These are phyloP conservation scores for Leishmania tropica DNA, from an alignment of 208 protist species.

Conservation along the genomic window DNA sequence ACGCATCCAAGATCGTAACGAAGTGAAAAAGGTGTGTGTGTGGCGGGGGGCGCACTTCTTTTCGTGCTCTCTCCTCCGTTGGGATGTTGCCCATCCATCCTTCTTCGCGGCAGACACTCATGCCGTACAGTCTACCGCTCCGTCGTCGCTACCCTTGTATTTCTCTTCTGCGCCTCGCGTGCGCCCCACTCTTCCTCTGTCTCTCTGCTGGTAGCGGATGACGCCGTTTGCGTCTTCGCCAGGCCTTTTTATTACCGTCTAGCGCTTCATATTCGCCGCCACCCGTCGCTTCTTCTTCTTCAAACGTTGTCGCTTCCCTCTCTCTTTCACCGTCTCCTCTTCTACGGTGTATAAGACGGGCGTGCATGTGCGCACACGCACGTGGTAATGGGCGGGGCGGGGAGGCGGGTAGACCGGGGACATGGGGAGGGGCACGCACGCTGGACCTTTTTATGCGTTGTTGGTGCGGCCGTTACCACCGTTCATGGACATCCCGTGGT, in stretches of 20 bases:
- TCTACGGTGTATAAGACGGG: background rate
- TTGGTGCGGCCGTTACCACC: slow-evolving; percentile 11
- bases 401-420: background rate
- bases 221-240: background rate
- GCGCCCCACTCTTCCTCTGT: background rate
- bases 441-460: background rate
- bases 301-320: background rate
- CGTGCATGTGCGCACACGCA: background rate
- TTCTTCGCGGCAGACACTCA: background rate
- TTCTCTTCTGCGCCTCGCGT: background rate
- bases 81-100: background rate
- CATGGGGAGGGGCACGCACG: background rate
- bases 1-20: background rate
- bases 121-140: background rate
- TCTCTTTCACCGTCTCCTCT: background rate
- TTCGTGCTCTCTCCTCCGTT: background rate
- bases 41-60: background rate
- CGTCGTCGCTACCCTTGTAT: background rate
- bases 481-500: slow-evolving; percentile 11
- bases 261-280: background rate
- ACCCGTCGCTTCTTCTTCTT: background rate
- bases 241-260: background rate
- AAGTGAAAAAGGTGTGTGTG: background rate
- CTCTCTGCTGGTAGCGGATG: background rate
- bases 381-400: background rate